Evolutionary conservation across 2,329 filamentous ascomycete genomes (phyloP), one percentile per base, ranked within the genome.

Genomic region (Colletotrichum trifolii): DNA sequence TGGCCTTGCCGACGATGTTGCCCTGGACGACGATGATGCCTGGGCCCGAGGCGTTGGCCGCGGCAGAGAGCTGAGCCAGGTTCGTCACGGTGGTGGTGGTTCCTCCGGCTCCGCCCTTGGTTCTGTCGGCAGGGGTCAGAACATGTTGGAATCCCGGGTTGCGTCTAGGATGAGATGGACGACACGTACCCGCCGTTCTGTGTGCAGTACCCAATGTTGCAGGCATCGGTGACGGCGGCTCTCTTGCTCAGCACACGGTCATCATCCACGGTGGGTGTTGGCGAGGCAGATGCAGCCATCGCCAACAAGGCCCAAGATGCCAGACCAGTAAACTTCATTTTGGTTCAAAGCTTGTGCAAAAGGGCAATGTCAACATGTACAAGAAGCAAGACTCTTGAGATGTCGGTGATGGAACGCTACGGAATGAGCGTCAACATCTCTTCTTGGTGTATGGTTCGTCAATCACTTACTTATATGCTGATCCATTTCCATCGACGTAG

Each of bases 61-160:
- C 80, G 4, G 82, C 81, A 3, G 79, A 79, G 48, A 84, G 77
- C 8, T 75, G 76, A 33, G 77, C 75, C 52, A 82, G 79, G n/a
- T 76, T 79, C n/a, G 79, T 77, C 55, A 84, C 81, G n/a, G 81
- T 83, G n/a, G 78, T 81, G 6, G 66, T 66, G 3, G 48, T 66
- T 39, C 66, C 66, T 10, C 66, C 62, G 10, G 62, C 46, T 3
- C 66, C 66, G 11, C 66, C 66, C 38, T 56, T 67, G 11, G 66
- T 67, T 7, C 66, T 67, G 13, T 47, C 2, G 43, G 8, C 8
- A 10, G 3, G 13, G 33, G 12, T 65, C 0, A 65, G 38, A 34
- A 6, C 2, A 46, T 2, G 25, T 25, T 25, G 25, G 13, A 46
- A 4, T 55, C 8, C 3, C 3, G 38, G 38, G 8, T 17, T 17